Evolutionary conservation across 1,284 basidiomycete genomes (phyloP).

Genomic region (Xerocomus minutiporus): DNA sequence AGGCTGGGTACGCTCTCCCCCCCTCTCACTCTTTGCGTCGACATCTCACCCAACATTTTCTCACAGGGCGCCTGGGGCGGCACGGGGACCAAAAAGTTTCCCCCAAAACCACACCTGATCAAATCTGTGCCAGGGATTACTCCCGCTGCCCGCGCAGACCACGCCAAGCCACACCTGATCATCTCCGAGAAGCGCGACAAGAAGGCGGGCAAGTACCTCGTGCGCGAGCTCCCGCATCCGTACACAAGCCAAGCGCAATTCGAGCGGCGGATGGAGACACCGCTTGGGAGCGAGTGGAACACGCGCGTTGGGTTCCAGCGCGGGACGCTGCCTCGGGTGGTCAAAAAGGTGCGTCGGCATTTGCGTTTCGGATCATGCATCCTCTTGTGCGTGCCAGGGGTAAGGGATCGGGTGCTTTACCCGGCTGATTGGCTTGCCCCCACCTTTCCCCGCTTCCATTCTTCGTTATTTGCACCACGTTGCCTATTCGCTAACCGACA

Average conservation of each 20-base stretch:
- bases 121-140: constrained; percentile 82
- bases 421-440: neutral
- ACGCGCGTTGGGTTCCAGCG: constrained; percentile 85
- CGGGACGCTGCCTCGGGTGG: constrained; percentile 76
- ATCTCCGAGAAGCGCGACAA: constrained; percentile 93
- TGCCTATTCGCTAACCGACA: neutral
- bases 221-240: constrained; percentile 89
- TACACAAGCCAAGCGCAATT: constrained; percentile 91
- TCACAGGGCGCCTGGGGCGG: constrained; percentile 91
- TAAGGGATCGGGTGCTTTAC: neutral
- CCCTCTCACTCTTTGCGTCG: neutral
- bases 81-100: constrained; percentile 55
- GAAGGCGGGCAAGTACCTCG: constrained; percentile 84
- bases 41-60: neutral
- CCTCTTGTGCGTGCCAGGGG: neutral
- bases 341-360: constrained; percentile 68
- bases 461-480: neutral
- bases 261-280: constrained; percentile 75
- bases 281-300: constrained; percentile 92
- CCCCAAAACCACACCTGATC: constrained; percentile 63
- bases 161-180: constrained; percentile 82
- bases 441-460: neutral
- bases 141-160: constrained; percentile 77
- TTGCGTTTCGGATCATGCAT: neutral
- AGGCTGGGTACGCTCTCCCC: constrained; percentile 75